Conservation (phyloP, 805 yeast species). For the Pichia phayaonensis region DNA sequence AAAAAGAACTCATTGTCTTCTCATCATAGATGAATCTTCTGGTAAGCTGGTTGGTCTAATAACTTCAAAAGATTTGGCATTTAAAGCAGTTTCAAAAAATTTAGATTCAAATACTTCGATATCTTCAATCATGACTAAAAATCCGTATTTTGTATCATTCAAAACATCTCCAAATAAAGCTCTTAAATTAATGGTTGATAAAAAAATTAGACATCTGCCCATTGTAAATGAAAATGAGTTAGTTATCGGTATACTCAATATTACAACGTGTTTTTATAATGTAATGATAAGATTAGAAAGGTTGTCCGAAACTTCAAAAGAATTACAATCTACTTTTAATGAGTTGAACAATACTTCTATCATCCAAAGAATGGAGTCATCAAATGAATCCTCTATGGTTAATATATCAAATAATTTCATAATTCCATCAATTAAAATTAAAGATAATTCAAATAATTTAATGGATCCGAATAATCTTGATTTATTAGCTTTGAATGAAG, state of each 20-base stretch:
- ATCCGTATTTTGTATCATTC: constrained; percentile 30
- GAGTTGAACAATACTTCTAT: constrained; percentile 14
- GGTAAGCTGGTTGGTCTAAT: constrained; percentile 32
- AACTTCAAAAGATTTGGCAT: constrained; percentile 42
- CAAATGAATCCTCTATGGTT: not conserved
- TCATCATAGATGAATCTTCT: constrained; percentile 27
- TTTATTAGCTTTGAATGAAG: constrained; percentile 16
- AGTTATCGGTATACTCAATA: constrained; percentile 38
- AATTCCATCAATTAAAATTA: not conserved
- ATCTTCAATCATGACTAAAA: constrained; percentile 32
- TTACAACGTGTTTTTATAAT: constrained; percentile 40
- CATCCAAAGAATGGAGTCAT: not conserved
- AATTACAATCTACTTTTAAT: constrained; percentile 25
- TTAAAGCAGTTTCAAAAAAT: constrained; percentile 31
- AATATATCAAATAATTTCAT: not conserved
- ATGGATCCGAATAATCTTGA: constrained; percentile 12
- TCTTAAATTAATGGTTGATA: constrained; percentile 33
- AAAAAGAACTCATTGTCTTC: constrained; percentile 34
- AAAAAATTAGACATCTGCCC: constrained; percentile 37
- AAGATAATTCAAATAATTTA: not conserved
- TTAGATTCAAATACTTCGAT: constrained; percentile 22
- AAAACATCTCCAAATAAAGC: constrained; percentile 36
- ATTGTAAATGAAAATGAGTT: constrained; percentile 28
- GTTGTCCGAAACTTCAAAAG: constrained; percentile 32
- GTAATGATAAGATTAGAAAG: constrained; percentile 37